phyloP scores from a whole-genome alignment of 2,329 filamentous ascomycete genomes.

The Diaporthe caulivora region DNA sequence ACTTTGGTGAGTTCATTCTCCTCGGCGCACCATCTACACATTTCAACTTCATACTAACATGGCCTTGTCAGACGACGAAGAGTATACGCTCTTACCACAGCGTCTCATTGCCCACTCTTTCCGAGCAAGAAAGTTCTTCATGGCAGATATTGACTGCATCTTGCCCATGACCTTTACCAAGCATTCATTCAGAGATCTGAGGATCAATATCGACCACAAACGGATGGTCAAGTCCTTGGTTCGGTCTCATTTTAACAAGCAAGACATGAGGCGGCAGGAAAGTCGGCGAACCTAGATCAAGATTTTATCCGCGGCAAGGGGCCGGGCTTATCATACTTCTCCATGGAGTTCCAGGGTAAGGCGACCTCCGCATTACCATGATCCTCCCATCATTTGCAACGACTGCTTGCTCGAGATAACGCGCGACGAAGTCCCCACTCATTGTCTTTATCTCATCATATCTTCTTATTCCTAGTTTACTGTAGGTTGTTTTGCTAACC shows the following conservation, averaged over 20 bases:
- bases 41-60: neutral
- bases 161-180: neutral
- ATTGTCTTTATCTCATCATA: too few relatives aligned
- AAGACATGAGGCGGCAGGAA: neutral
- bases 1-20: neutral
- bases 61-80: neutral
- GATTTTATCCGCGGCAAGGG: conserved; percentile 45
- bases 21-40: neutral
- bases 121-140: conserved; percentile 30
- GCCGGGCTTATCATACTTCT: conserved; percentile 29
- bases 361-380: neutral
- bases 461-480: too few relatives aligned
- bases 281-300: conserved; percentile 11
- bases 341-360: conserved; percentile 38
- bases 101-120: conserved; percentile 21
- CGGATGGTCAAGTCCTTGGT: conserved; percentile 19
- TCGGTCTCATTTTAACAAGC: conserved; percentile 27
- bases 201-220: conserved; percentile 20
- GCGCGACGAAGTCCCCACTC: neutral
- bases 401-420: rapidly evolving
- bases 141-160: conserved; percentile 19
- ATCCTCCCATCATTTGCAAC: too few relatives aligned
- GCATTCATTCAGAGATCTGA: conserved; percentile 18
- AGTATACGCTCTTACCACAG: conserved; percentile 11
- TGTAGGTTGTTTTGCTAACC: neutral